phyloP scores from a whole-genome alignment of 1,284 basidiomycete species.

The Rhodotorula sp. region DNA sequence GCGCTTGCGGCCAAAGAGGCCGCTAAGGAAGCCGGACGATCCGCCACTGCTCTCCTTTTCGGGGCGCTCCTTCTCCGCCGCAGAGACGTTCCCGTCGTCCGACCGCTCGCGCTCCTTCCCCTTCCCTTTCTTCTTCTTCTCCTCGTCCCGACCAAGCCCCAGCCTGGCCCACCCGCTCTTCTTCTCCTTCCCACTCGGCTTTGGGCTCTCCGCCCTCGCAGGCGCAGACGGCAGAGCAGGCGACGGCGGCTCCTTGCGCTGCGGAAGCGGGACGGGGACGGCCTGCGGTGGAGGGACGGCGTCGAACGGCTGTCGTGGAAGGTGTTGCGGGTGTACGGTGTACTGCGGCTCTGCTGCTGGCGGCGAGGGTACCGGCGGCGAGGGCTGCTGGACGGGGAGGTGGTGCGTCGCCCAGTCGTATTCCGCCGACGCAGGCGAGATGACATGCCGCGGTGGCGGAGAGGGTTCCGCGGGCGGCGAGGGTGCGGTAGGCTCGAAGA shows the following conservation, averaged over 20 bases:
- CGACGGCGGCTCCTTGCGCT: constrained; percentile 42
- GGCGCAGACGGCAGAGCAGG: constrained; percentile 42
- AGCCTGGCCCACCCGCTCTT: constrained; percentile 62
- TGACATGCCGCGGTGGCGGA: constrained; percentile 52
- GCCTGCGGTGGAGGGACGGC: constrained; percentile 22
- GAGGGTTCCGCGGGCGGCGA: constrained; percentile 47
- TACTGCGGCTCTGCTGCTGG: constrained; percentile 18
- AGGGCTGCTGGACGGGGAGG: constrained; percentile 46
- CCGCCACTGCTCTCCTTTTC: constrained; percentile 22
- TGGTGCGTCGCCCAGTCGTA: constrained; percentile 41
- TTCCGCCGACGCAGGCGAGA: constrained; percentile 44
- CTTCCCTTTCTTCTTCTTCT: constrained; percentile 36
- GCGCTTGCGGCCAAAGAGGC: constrained; percentile 82
- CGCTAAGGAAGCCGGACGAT: constrained; percentile 74
- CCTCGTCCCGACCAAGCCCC: constrained; percentile 48
- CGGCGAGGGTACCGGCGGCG: constrained; percentile 13
- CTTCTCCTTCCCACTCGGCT: constrained; percentile 66
- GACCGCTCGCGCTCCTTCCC: constrained; percentile 51
- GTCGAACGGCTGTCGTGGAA: constrained; percentile 14
- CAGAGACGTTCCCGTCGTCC: neutral
- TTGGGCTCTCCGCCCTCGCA: constrained; percentile 33
- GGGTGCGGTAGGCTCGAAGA: constrained; percentile 32
- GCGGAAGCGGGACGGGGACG: constrained; percentile 43
- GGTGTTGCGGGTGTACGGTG: constrained; percentile 26
- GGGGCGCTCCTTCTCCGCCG: constrained; percentile 5